Percentiles rank a stretch among this genome's conserved stretches.
Evolutionary conservation across 2,329 filamentous ascomycete species (phyloP).

Genomic region (Aureobasidium melanogenum): DNA sequence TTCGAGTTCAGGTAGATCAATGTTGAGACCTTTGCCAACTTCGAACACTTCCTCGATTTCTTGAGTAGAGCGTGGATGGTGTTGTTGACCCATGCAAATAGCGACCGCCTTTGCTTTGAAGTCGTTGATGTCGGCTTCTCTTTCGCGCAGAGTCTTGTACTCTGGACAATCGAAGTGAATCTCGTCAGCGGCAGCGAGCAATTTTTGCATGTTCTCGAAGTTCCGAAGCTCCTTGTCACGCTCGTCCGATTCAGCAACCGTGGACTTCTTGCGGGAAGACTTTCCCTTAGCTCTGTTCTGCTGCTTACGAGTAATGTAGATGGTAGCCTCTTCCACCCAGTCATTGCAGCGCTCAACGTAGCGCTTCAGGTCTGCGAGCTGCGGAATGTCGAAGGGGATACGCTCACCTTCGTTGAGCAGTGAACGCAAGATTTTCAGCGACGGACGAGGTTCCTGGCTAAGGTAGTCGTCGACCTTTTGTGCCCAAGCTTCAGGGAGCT

Average conservation of each 20-base stretch:
- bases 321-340: conserved; percentile 94
- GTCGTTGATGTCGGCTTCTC: conserved; percentile 71
- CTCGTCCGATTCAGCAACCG: conserved; percentile 67
- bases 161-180: conserved; percentile 92
- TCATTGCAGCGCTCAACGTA: conserved; percentile 97
- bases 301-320: conserved; percentile 94
- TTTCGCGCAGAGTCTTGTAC: conserved; percentile 75
- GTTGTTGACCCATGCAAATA: conserved; percentile 76
- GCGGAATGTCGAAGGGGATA: conserved; percentile 82
- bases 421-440: conserved; percentile 74
- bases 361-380: conserved; percentile 68
- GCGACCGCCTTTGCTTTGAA: conserved; percentile 82
- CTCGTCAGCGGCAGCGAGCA: conserved; percentile 73
- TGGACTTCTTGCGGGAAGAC: conserved; percentile 63
- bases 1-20: conserved; percentile 84
- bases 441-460: conserved; percentile 73
- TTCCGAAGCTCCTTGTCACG: conserved; percentile 76
- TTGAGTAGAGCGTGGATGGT: conserved; percentile 53
- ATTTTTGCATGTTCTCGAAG: conserved; percentile 76
- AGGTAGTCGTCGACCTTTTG: conserved; percentile 80
- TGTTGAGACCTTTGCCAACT: conserved; percentile 77
- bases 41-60: conserved; percentile 90
- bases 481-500: conserved; percentile 78
- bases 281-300: conserved; percentile 95
- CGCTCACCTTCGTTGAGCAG: conserved; percentile 90